These are phyloP conservation scores for Adiantum capillusveneris DNA, from an alignment of 75 land plant species.

Conservation along the genomic window DNA sequence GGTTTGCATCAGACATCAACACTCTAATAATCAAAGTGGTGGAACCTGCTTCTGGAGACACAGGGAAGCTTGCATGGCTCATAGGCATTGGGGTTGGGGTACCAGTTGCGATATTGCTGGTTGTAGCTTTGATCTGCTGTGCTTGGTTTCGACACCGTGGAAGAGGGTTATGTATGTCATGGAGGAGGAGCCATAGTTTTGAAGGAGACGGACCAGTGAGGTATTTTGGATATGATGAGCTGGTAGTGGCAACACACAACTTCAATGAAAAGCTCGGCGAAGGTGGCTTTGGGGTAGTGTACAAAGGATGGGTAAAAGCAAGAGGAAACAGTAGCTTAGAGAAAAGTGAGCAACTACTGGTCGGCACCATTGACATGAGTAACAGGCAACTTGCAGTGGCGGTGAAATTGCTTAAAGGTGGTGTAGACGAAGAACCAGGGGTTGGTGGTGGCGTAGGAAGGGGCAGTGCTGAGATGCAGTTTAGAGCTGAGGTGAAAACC, in stretches of 20 bases:
- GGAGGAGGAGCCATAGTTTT: neutral
- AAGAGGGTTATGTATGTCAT: neutral
- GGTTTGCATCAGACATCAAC: neutral
- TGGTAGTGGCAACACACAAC: conserved; percentile 18
- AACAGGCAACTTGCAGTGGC: neutral
- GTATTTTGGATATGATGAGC: conserved; percentile 9
- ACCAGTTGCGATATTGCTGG: neutral
- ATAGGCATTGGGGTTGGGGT: neutral
- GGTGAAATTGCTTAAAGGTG: neutral
- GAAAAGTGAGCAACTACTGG: neutral
- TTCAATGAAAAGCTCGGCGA: conserved; percentile 17
- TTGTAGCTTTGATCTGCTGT: neutral
- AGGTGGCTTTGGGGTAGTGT: conserved; percentile 26
- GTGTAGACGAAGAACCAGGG: neutral
- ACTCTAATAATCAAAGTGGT: conserved; percentile 5
- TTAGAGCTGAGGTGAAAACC: conserved; percentile 17
- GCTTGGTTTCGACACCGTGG: neutral
- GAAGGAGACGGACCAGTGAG: conserved; percentile 3
- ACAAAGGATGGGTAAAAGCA: conserved; percentile 14
- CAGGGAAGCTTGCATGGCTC: neutral
- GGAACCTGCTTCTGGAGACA: neutral
- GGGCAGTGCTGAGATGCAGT: conserved; percentile 5
- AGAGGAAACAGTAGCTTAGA: neutral
- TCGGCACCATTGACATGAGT: neutral
- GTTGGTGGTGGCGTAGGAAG: too few relatives aligned